A percentile compares a stretch with the other conserved stretches of the same genome.
Evolutionary conservation across 2,329 filamentous ascomycete genomes (phyloP).

Genomic region (Claviceps quebecensis): DNA sequence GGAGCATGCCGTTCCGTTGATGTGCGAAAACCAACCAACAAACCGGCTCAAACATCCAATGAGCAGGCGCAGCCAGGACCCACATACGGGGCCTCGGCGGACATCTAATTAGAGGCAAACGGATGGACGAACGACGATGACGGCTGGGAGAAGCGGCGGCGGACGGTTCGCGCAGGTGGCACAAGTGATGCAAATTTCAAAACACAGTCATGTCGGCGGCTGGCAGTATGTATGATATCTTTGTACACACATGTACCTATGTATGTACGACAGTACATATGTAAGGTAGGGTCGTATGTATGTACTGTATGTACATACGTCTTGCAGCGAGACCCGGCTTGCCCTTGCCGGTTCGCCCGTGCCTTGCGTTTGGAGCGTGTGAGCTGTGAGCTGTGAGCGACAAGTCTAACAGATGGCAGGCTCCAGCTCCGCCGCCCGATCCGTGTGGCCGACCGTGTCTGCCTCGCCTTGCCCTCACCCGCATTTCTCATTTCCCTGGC

Average conservation of each 20-base stretch:
- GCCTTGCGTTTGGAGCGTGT: slow-evolving; percentile 1
- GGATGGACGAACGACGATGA: background rate
- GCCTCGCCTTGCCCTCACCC: slow-evolving; percentile 3
- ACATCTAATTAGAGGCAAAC: background rate
- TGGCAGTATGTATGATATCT: too few relatives aligned
- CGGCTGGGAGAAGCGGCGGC: background rate
- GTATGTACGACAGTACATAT: too few relatives aligned
- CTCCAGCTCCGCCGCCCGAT: slow-evolving; percentile 5
- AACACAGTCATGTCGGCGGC: too few relatives aligned
- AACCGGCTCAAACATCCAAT: background rate
- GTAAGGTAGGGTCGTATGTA: background rate
- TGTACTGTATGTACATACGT: background rate
- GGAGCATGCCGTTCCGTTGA: background rate
- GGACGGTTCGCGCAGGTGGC: background rate
- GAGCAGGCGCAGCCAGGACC: background rate
- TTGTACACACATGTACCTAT: too few relatives aligned
- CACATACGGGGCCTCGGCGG: background rate
- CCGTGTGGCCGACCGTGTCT: slow-evolving; percentile 5
- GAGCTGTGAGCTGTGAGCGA: background rate
- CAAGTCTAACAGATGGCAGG: background rate
- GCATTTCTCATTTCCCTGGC: background rate
- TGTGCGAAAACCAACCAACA: background rate
- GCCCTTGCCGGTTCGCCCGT: slow-evolving; percentile 6
- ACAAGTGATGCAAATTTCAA: background rate
- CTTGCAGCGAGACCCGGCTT: slow-evolving; percentile 3